phyloP scores from a whole-genome alignment of 768 basidiomycete species.

The Antrodiella citrinella region DNA sequence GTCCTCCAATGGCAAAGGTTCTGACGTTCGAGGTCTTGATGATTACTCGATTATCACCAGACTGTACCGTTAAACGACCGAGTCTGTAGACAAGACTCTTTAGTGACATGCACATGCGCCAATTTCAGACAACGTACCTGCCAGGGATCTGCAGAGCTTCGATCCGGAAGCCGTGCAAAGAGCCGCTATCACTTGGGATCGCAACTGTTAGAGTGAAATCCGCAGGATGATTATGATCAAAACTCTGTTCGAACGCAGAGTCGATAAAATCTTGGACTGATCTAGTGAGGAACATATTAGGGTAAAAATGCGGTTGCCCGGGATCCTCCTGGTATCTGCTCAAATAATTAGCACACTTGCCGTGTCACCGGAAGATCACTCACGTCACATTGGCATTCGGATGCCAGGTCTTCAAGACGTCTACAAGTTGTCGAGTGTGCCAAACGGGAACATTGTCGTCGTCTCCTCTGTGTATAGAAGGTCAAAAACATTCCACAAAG shows the following conservation, averaged over 20 bases:
- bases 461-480: constrained; percentile 39
- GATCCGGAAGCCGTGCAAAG: constrained; percentile 65
- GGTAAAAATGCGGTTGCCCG: constrained; percentile 65
- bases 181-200: constrained; percentile 59
- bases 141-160: constrained; percentile 55
- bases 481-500: neutral
- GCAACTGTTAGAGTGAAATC: constrained; percentile 69
- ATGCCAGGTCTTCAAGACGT: constrained; percentile 51
- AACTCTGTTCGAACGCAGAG: constrained; percentile 11
- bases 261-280: constrained; percentile 52
- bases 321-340: constrained; percentile 57
- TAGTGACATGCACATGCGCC: no score
- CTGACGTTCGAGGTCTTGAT: constrained; percentile 3
- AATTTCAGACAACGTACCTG: constrained; percentile 52
- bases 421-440: constrained; percentile 66
- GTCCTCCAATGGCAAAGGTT: constrained; percentile 3
- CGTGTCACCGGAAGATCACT: no score
- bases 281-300: constrained; percentile 43
- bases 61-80: constrained; percentile 5
- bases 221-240: neutral
- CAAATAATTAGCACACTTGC: constrained; percentile 1
- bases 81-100: constrained; percentile 4
- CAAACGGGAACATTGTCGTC: constrained; percentile 87
- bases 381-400: constrained; percentile 45
- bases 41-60: neutral